Evolutionary conservation across 2,329 filamentous ascomycete species (phyloP), one percentile per base, ranked within the genome.

Genomic region (Botrytis aclada): DNA sequence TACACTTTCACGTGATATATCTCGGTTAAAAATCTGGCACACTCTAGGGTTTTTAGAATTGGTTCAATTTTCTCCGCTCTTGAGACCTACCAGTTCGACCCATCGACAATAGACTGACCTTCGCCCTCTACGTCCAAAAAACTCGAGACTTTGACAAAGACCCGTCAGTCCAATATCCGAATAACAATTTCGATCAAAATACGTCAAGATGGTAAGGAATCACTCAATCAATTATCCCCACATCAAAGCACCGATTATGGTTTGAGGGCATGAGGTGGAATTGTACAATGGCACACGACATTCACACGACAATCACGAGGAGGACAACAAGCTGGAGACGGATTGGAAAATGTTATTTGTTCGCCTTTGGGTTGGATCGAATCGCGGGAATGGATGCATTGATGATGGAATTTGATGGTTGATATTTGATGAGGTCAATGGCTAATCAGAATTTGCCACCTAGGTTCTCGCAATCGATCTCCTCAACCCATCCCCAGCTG

Each of bases 401-500:
- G 75, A 80, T 78, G 77, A 75, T 77, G 39, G 8, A 39, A 39
- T 41, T 62, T 18, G 60, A 61, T n/a, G 58, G 14, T 61, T 16
- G 29, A 62, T n/a, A 72, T 74, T 74, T 71, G 76, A 56, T 56
- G 34, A 75, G 72, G 74, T 72, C 74, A 77, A 75, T 81, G 84
- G 84, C 87, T 90, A 84, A 90, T 84, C 76, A 76, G 77, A 76
- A 76, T 74, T 78, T 80, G 79, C 76, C 77, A 79, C 79, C 73
- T 84, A 98, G 96, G 95, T 98, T 97, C 94, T 99, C 92, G 96
- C 96, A 86, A 93, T 98, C 90, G 96, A 99, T 90, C 95, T 99
- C 83, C 92, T 99, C 87, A 98, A 99, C 94, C 96, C 96, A 84
- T 93, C 93, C 84, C 93, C 95, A 87, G 93, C 94, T 87, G 91